Conservation (phyloP, 306 rosid species). For the Dryas drummondii region DNA sequence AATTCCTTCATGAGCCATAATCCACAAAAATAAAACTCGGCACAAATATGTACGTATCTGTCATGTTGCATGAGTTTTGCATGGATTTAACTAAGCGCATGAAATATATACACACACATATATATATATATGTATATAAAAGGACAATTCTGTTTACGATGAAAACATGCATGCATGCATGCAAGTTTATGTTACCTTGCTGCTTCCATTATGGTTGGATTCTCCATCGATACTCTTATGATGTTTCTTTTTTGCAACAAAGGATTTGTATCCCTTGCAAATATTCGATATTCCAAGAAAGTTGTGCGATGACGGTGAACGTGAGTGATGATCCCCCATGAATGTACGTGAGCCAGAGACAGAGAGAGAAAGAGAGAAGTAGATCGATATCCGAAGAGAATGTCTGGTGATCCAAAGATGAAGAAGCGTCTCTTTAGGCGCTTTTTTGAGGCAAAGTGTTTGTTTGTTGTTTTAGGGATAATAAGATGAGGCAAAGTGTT, state of each 20-base stretch:
- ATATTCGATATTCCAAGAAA: slow-evolving; percentile 55
- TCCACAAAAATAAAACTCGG: no score
- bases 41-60: no score
- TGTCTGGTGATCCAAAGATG: slow-evolving; percentile 16
- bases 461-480: not conserved
- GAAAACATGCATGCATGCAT: not conserved
- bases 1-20: no score
- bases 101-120: not conserved
- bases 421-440: slow-evolving; percentile 20
- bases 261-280: slow-evolving; percentile 49
- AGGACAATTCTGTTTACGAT: not conserved
- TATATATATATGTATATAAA: not conserved
- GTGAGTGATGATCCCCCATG: slow-evolving; percentile 57
- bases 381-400: not conserved
- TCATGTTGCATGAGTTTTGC: not conserved
- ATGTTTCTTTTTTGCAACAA: slow-evolving; percentile 36
- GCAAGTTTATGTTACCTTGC: slow-evolving; percentile 23
- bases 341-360: not conserved
- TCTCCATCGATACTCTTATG: slow-evolving; percentile 11
- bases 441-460: not conserved
- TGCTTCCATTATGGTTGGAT: slow-evolving; percentile 13
- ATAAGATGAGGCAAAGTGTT: not conserved
- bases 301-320: slow-evolving; percentile 34
- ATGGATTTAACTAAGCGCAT: not conserved
- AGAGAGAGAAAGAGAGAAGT: not conserved